These are phyloP conservation scores for Talaromyces marneffei DNA, from an alignment of 2,329 filamentous ascomycete genomes.

Conservation along the genomic window DNA sequence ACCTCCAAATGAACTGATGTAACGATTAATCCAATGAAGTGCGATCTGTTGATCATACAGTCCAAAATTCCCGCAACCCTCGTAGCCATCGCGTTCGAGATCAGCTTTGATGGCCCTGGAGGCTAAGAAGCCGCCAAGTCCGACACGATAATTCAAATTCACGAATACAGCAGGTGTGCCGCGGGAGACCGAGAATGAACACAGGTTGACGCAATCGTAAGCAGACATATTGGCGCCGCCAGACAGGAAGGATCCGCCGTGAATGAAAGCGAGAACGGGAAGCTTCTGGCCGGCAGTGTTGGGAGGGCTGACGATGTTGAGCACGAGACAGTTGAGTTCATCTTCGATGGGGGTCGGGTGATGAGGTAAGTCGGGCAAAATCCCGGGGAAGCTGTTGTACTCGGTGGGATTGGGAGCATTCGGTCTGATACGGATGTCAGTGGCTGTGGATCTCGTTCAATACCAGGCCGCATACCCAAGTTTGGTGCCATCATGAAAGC, in stretches of 20 bases:
- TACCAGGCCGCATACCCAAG: conserved; percentile 16
- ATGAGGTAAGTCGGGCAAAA: conserved; percentile 18
- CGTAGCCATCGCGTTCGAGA: conserved; percentile 18
- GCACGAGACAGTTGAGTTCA: conserved; percentile 21
- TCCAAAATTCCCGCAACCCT: conserved; percentile 34
- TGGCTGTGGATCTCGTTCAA: not conserved
- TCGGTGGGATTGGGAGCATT: conserved; percentile 11
- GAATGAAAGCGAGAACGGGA: conserved; percentile 24
- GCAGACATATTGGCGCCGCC: conserved; percentile 24
- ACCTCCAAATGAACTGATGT: conserved; percentile 31
- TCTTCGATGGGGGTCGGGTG: conserved; percentile 14
- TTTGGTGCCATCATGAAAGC: conserved; percentile 22
- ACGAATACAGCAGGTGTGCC: conserved; percentile 20
- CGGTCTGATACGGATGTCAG: not conserved
- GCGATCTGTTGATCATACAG: conserved; percentile 31
- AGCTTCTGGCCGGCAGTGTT: not conserved
- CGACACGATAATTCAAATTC: conserved; percentile 26
- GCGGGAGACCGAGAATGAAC: conserved; percentile 20
- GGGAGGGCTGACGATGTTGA: conserved; percentile 23
- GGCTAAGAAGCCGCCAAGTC: conserved; percentile 23
- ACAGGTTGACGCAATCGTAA: conserved; percentile 23
- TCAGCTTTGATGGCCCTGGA: conserved; percentile 16
- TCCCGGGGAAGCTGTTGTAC: conserved; percentile 14
- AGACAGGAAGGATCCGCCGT: conserved; percentile 25
- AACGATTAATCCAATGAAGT: conserved; percentile 31